Percentiles rank a stretch among this genome's conserved stretches.
phyloP scores from a whole-genome alignment of 169 alveolate species.

The Cryptosporidium ryanae region DNA sequence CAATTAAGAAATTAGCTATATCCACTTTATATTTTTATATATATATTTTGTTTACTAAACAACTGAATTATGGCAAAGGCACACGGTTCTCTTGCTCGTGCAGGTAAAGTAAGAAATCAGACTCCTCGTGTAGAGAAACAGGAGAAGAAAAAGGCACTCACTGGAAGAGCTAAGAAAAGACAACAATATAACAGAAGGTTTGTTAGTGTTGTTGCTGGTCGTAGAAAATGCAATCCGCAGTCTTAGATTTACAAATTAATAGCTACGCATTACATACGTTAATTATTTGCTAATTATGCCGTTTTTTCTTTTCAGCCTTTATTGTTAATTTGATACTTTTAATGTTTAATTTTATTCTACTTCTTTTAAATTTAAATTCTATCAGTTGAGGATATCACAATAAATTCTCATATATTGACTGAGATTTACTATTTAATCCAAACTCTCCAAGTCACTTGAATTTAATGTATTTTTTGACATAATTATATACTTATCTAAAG shows the following conservation, averaged over 20 bases:
- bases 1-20: background rate
- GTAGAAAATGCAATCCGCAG: conserved; percentile 74
- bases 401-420: no score
- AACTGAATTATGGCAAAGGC: conserved; percentile 83
- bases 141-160: conserved; percentile 93
- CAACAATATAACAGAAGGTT: conserved; percentile 95
- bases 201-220: conserved; percentile 86
- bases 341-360: no score
- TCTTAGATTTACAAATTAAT: conserved; percentile 17
- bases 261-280: background rate
- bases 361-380: no score
- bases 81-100: conserved; percentile 98
- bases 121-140: conserved; percentile 96
- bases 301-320: background rate
- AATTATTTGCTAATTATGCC: background rate
- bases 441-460: no score
- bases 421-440: no score
- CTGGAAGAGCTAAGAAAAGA: conserved; percentile 99
- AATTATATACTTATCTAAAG: no score
- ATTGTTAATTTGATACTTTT: no score
- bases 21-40: no score
- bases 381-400: no score
- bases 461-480: no score
- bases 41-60: no score
- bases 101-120: conserved; percentile 98